Percentiles rank a stretch among this genome's conserved stretches.
These are phyloP conservation scores for Linum usitatissimum DNA, from an alignment of 345 rosid species.

Conservation along the genomic window DNA sequence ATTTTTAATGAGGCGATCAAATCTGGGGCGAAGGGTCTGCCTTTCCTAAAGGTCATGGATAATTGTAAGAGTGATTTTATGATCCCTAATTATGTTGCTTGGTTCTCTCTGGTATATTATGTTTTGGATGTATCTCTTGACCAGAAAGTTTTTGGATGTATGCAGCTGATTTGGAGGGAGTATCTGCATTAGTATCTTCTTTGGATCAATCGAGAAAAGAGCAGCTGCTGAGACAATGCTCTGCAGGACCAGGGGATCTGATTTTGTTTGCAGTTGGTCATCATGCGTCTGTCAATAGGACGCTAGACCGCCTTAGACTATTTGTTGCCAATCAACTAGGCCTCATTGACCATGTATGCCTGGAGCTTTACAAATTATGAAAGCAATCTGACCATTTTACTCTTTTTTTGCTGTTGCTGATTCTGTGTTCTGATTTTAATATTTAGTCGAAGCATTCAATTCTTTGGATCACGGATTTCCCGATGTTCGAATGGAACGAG, in stretches of 20 bases:
- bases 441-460: constrained; percentile 72
- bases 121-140: constrained; percentile 8
- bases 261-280: constrained; percentile 83
- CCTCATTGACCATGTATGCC: constrained; percentile 67
- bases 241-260: constrained; percentile 74
- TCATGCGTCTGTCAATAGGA: constrained; percentile 58
- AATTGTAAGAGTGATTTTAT: constrained; percentile 38
- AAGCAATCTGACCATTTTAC: constrained; percentile 8
- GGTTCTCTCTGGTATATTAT: constrained; percentile 1
- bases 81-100: constrained; percentile 2
- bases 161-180: constrained; percentile 64
- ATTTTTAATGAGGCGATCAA: constrained; percentile 67
- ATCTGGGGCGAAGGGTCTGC: constrained; percentile 94
- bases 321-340: constrained; percentile 60
- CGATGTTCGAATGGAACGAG: constrained; percentile 95
- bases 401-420: not conserved
- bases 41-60: constrained; percentile 82
- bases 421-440: constrained; percentile 11
- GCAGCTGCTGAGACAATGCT: constrained; percentile 46
- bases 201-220: constrained; percentile 38
- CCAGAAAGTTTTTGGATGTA: constrained; percentile 1
- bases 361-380: constrained; percentile 6
- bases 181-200: constrained; percentile 65
- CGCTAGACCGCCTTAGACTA: constrained; percentile 68
- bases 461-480: constrained; percentile 95